Base-by-base conservation (phyloP, 805 yeast genomes). In the Scheffersomyces amazonensis region DNA sequence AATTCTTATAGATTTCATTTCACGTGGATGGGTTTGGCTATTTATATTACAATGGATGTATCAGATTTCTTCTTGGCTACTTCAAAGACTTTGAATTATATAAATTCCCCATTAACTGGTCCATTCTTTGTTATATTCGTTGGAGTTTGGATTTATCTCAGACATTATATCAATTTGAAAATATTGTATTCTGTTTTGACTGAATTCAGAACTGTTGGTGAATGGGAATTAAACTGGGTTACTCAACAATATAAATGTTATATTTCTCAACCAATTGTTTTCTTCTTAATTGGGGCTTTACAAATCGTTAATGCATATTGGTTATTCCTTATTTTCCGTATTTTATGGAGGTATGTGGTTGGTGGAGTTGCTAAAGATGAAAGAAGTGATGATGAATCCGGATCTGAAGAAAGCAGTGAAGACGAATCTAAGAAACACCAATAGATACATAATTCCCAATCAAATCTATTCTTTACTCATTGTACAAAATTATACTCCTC, bases 181-280 rank as follows among this genome's bases (percentile, higher is more conserved):
- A 86, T 93, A 45, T 72, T 93, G 50, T 85, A 86, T 83, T 84
- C 95, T 1, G 81, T 87, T 13, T 66, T 84, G 38, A 89, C 96
- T 15, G 95, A 89, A 62, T 93, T 87, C 66, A 76, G 73, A 48
- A 78, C 95, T 2, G 88, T 87, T 17, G 99, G 99, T 28, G 81
- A 82, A 39, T 89, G 73, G 63, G 75, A 74, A 40, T 71, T 93
- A 50, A 80, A 88, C 69, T 93, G 87, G 80, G 86, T 76, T 10
- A 81, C 93, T 21, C 91, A 90, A 62, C 96, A 93, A 62, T 93
- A 91, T 70, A 93, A 93, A 65, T 93, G 98, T 66, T 88, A 88
- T 84, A 87, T 93, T 48, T 83, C 98, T 17, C 95, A 87, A 66
- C 86, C 87, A 38, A 89, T 93, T 58, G 90, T 91, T 3, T 90